Evolutionary conservation across 1,284 basidiomycete species (phyloP).

Genomic region (Volvariella volvacea): DNA sequence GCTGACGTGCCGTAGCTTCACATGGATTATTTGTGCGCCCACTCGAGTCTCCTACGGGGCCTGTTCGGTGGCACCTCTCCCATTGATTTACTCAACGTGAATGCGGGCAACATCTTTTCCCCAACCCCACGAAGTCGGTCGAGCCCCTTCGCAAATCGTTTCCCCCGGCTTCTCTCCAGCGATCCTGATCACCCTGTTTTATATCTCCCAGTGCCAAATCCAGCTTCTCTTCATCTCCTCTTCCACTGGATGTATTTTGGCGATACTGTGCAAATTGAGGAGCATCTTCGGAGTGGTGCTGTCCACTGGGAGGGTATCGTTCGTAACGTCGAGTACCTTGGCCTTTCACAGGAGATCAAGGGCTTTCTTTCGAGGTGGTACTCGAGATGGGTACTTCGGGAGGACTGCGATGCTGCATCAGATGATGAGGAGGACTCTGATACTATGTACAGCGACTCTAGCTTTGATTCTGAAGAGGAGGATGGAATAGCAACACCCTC

Average conservation of each 20-base stretch:
- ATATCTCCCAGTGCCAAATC: conserved; percentile 73
- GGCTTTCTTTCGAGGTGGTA: conserved; percentile 65
- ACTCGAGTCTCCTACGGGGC: conserved; percentile 60
- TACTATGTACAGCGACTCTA: conserved; percentile 24
- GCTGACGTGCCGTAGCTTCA: conserved; percentile 45
- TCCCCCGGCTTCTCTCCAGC: conserved; percentile 61
- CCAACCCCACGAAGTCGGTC: conserved; percentile 18
- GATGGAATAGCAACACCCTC: conserved; percentile 23
- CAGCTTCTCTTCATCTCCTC: conserved; percentile 62
- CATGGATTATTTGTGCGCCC: conserved; percentile 65
- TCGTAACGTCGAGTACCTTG: conserved; percentile 77
- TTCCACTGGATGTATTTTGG: conserved; percentile 79
- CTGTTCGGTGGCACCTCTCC: conserved; percentile 61
- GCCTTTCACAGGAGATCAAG: conserved; percentile 61
- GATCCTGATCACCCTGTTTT: conserved; percentile 57
- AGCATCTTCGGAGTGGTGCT: conserved; percentile 49
- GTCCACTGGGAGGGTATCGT: conserved; percentile 74
- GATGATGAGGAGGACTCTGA: conserved; percentile 21
- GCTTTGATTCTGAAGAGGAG: conserved; percentile 16
- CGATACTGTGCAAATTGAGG: conserved; percentile 48
- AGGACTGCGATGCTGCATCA: conserved; percentile 14
- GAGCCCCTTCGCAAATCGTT: conserved; percentile 32
- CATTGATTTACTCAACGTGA: conserved; percentile 44
- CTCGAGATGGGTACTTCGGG: conserved; percentile 41
- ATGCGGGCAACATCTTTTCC: conserved; percentile 22